Base-by-base conservation (phyloP, 1,284 basidiomycete genomes). In the Amylostereum areolatum region DNA sequence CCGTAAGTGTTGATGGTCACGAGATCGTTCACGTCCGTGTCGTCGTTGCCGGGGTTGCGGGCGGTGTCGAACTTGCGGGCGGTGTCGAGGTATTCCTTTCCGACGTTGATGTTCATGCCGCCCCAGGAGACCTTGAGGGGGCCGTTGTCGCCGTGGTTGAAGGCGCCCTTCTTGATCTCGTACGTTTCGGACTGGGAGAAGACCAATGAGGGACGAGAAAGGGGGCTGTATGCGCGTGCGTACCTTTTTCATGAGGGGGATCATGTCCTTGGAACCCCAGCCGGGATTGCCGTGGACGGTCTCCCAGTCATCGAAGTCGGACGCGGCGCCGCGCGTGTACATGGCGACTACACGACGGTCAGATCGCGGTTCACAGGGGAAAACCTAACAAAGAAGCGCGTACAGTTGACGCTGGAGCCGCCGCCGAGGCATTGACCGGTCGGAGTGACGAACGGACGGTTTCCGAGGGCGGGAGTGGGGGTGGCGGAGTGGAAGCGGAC, bases 321-420 rank as follows among this genome's bases (percentile, higher is more conserved):
- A 79, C 10, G 75, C 70, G 6, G 74, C 64, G 0, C 72, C 74
- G 8, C 81, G 72, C 9, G 69, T 75, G 50, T 82, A 82, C 60
- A 75, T 67, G 49, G 71, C 64, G 55, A 78, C 79, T 81, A 46
- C 1, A 6, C 28, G 5, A 24, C 4, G 31, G 25, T 45, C 10
- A 41, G 39, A 31, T 12, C 10, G 32, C 48, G n/a, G 35, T 35
- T 29, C 35, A 33, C 45, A 8, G 37, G 3, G 30, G 25, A 28
- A 28, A 2, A 24, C 25, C 37, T 3, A 44, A 6, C 24, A 47
- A 18, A 4, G 39, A 36, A 34, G 11, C 9, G 58, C 56, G 29
- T 49, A 81, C 81, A 82, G 56, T 84, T 83, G 11, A 84, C 69
- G 49, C 68, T 65, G 2, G 81, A 81, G n/a, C n/a, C n/a, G n/a